Percentiles rank a stretch among this genome's conserved stretches.
Evolutionary conservation across 371 early-diverging fungal species (phyloP).

Genomic region (Vairimorpha necatrix): DNA sequence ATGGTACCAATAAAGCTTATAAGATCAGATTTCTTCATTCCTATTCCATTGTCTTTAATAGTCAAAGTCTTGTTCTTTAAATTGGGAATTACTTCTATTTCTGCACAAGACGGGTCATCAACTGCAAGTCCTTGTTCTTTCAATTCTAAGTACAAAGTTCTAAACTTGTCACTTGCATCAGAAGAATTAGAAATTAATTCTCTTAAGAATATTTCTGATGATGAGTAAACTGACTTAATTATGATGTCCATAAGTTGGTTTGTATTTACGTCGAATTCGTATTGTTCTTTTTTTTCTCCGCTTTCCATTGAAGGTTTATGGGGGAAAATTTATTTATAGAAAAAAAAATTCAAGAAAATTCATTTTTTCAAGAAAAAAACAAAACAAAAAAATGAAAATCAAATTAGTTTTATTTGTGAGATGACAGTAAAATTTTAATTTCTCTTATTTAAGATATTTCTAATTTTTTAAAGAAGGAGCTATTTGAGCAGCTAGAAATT

Average conservation of each 20-base stretch:
- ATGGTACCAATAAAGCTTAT: constrained; percentile 89
- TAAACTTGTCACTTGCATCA: constrained; percentile 87
- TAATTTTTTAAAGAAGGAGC: too few relatives aligned
- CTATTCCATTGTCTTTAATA: constrained; percentile 85
- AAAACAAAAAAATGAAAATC: constrained; percentile 35
- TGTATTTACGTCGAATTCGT: constrained; percentile 61
- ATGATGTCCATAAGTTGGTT: constrained; percentile 75
- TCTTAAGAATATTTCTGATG: constrained; percentile 86
- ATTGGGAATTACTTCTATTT: constrained; percentile 77
- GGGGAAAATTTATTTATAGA: constrained; percentile 2
- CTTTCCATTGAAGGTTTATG: not conserved
- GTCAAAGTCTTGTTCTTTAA: constrained; percentile 68
- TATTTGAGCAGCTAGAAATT: too few relatives aligned
- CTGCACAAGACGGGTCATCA: constrained; percentile 71
- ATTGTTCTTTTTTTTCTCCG: constrained; percentile 44
- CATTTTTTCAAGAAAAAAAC: constrained; percentile 15
- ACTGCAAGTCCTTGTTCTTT: constrained; percentile 72
- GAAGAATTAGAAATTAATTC: constrained; percentile 86
- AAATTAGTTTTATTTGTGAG: not conserved
- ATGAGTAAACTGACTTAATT: constrained; percentile 77
- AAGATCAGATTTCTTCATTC: constrained; percentile 90
- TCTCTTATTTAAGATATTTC: too few relatives aligned
- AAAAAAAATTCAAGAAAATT: too few relatives aligned
- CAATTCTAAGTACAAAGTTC: constrained; percentile 70
- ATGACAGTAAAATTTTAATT: too few relatives aligned